Base-by-base conservation (phyloP, 441 rosid species). In the Pelargonium fulgidum region DNA sequence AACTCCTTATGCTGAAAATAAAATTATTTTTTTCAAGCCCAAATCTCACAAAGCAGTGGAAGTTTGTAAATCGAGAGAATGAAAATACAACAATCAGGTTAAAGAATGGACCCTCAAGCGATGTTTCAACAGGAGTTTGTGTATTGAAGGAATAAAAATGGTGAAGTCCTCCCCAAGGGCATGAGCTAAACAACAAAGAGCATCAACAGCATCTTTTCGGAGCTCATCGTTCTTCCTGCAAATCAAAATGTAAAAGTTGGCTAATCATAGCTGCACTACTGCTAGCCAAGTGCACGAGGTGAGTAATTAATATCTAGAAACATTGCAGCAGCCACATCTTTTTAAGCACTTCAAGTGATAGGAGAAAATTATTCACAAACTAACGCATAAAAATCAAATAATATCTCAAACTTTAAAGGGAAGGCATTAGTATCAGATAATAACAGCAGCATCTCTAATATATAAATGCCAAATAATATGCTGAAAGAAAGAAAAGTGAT, bases 91-190 rank as follows among this genome's bases (percentile, higher is more conserved):
- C 0, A 14, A 17, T 68, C 58, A 13, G 56, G 66, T 68, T 12
- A 71, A 73, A 75, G 29, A 59, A 65, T 29, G 68, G 16, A 91
- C 99, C 96, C 82, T 86, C 52, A 91, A 83, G 58, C 83, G 89
- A 76, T 91, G 83, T 80, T 89, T 91, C 78, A 88, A 71, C 78
- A 93, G 47, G 68, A 95, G 92, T 76, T 89, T 95, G 86, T 88
- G 97, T 76, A 95, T 86, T 59, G 99, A 95, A 50, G 93, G 96
- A 65, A 95, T 89, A 76, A 95, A 92, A 81, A 95, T 87, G 76
- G 91, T 89, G 77, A 95, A 95, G 77, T 95, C 98, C 84, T 88
- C 98, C 71, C 99, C 99, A 59, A 95, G 93, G 78, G 99, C 93
- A 84, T 91, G 90, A 65, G 98, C 98, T 83, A 95, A 84, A 82